Evolutionary conservation across 768 basidiomycete species (phyloP).

Genomic region (Pisolithus tinctorius): DNA sequence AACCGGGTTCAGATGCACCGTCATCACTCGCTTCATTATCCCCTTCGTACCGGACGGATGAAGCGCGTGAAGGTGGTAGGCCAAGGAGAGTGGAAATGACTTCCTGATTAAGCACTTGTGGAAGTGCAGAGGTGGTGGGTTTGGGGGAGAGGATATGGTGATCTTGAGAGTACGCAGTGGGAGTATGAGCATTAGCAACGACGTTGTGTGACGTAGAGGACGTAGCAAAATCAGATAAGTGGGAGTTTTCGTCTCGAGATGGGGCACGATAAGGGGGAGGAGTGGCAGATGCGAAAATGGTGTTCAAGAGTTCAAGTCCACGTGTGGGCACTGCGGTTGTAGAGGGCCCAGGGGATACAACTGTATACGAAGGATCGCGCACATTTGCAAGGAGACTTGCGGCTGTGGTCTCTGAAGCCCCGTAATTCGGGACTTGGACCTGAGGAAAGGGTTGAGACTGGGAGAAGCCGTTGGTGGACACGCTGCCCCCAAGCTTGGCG

Average conservation of each 20-base stretch:
- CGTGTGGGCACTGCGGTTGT: constrained; percentile 28
- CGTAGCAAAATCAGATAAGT: constrained; percentile 15
- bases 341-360: constrained; percentile 23
- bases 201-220: constrained; percentile 5
- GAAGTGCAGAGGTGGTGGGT: constrained; percentile 44
- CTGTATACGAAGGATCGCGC: constrained; percentile 34
- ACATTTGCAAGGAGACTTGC: constrained; percentile 42
- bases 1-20: constrained; percentile 31
- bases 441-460: constrained; percentile 7
- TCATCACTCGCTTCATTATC: constrained; percentile 44
- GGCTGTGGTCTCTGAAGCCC: constrained; percentile 28
- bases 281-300: constrained; percentile 69
- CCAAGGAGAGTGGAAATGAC: constrained; percentile 64
- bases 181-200: constrained; percentile 9
- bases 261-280: constrained; percentile 16
- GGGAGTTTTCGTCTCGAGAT: constrained; percentile 11
- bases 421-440: constrained; percentile 13
- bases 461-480: constrained; percentile 4
- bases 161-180: constrained; percentile 19
- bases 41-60: constrained; percentile 45
- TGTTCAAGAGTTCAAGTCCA: constrained; percentile 56
- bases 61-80: constrained; percentile 34
- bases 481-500: constrained; percentile 29
- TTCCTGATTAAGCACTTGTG: constrained; percentile 66
- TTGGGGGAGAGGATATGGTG: constrained; percentile 48